A percentile compares a stretch with the other conserved stretches of the same genome.
phyloP scores from a whole-genome alignment of 208 protist species.

The Crithidia expoeki region DNA sequence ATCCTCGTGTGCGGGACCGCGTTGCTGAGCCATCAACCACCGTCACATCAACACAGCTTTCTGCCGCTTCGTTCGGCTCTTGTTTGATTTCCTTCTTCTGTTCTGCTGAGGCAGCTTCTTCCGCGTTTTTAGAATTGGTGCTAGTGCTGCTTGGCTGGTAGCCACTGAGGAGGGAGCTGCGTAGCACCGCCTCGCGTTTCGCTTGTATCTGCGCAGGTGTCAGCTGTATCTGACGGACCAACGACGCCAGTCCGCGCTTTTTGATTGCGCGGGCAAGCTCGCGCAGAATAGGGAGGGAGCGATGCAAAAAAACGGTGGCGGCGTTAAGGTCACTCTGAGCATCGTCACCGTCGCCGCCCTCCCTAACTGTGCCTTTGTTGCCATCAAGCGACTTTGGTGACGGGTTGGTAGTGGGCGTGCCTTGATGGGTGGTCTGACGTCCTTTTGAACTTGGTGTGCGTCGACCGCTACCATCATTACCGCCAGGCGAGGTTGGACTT shows the following conservation, averaged over 20 bases:
- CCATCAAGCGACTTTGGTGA: background rate
- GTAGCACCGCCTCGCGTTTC: conserved; percentile 76
- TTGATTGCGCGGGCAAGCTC: conserved; percentile 48
- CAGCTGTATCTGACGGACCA: conserved; percentile 52
- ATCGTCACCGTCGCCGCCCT: background rate
- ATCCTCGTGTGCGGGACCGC: too few relatives aligned
- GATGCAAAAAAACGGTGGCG: conserved; percentile 13
- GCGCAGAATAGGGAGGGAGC: conserved; percentile 54
- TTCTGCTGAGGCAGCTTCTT: background rate
- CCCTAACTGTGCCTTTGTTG: too few relatives aligned
- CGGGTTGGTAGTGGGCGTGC: background rate
- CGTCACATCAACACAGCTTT: too few relatives aligned
- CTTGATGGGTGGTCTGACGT: background rate
- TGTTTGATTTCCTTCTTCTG: conserved; percentile 2
- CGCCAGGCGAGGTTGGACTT: background rate
- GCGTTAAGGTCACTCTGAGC: background rate
- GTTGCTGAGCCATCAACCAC: too few relatives aligned
- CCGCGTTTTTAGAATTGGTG: background rate
- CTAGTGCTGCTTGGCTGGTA: conserved; percentile 3
- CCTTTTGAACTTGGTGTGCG: background rate
- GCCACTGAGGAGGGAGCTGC: conserved; percentile 33
- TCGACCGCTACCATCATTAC: background rate
- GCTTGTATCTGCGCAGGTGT: conserved; percentile 57
- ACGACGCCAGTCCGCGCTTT: conserved; percentile 41
- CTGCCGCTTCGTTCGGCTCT: background rate